phyloP scores from a whole-genome alignment of 2,329 filamentous ascomycete species.

The Colletotrichum godetiae region DNA sequence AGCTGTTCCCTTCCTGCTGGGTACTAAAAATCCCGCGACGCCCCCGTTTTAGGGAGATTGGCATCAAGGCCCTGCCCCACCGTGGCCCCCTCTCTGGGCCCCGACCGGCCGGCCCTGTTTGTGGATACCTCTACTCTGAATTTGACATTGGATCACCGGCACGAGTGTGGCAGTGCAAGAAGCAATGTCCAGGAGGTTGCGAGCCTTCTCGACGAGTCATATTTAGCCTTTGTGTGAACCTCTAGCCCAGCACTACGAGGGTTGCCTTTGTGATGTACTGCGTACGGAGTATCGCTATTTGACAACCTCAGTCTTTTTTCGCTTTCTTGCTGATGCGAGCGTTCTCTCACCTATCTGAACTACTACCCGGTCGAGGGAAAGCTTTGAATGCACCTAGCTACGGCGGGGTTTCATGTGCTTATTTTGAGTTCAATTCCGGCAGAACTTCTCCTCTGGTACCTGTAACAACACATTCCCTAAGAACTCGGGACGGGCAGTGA shows the following conservation, averaged over 20 bases:
- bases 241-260: not conserved
- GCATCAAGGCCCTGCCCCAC: not conserved
- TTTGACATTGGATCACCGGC: slow-evolving; percentile 11
- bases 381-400: not conserved
- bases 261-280: not conserved
- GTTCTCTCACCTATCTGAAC: not conserved
- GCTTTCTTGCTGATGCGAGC: not conserved
- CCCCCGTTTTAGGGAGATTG: slow-evolving; percentile 26
- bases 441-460: slow-evolving; percentile 8
- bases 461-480: not conserved
- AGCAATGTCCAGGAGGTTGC: slow-evolving; percentile 24
- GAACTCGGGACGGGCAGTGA: not conserved
- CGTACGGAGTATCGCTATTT: not conserved
- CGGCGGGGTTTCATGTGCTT: slow-evolving; percentile 15
- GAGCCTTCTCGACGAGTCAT: slow-evolving; percentile 18
- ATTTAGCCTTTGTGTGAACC: not conserved
- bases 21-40: slow-evolving; percentile 22
- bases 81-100: not conserved
- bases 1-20: slow-evolving; percentile 5
- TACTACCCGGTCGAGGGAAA: not conserved
- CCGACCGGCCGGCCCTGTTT: slow-evolving; percentile 17
- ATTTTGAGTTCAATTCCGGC: slow-evolving; percentile 22
- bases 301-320: not conserved
- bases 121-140: slow-evolving; percentile 7
- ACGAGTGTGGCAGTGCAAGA: slow-evolving; percentile 27